These are phyloP conservation scores for Saccharomycopsis phalli DNA, from an alignment of 1,139 yeast genomes.

Conservation along the genomic window DNA sequence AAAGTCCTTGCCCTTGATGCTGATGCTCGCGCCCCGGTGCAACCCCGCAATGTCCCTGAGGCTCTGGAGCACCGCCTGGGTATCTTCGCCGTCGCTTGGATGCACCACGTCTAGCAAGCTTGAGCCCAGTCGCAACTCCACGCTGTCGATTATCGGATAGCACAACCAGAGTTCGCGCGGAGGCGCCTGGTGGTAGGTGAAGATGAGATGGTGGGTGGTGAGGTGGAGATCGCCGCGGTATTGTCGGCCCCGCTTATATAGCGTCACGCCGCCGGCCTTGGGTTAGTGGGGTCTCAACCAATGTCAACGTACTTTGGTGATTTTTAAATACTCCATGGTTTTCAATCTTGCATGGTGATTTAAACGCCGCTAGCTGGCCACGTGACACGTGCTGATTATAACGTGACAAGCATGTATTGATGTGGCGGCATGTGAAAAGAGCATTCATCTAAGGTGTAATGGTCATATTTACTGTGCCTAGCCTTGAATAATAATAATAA, in stretches of 20 bases:
- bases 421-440: too few species aligned
- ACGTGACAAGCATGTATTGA: too few species aligned
- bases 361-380: too few species aligned
- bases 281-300: background rate
- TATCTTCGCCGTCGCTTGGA: slow-evolving; percentile 1
- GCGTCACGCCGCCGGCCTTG: slow-evolving; percentile 55
- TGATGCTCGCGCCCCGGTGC: slow-evolving; percentile 46
- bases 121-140: slow-evolving; percentile 43
- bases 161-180: slow-evolving; percentile 82
- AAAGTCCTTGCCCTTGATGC: slow-evolving; percentile 79
- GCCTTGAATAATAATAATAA: too few species aligned
- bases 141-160: slow-evolving; percentile 73
- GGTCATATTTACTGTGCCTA: too few species aligned
- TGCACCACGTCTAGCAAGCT: slow-evolving; percentile 24
- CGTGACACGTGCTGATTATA: too few species aligned
- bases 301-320: slow-evolving; percentile 33
- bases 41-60: slow-evolving; percentile 30
- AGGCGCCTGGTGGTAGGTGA: slow-evolving; percentile 35
- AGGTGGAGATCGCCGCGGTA: slow-evolving; percentile 64
- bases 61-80: slow-evolving; percentile 19
- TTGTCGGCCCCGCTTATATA: slow-evolving; percentile 61
- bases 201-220: slow-evolving; percentile 82
- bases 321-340: slow-evolving; percentile 50
- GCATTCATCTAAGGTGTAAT: too few species aligned
- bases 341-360: background rate